Evolutionary conservation across 352 stramenopile genomes (phyloP).

Genomic region (Phytopythium aichiense): DNA sequence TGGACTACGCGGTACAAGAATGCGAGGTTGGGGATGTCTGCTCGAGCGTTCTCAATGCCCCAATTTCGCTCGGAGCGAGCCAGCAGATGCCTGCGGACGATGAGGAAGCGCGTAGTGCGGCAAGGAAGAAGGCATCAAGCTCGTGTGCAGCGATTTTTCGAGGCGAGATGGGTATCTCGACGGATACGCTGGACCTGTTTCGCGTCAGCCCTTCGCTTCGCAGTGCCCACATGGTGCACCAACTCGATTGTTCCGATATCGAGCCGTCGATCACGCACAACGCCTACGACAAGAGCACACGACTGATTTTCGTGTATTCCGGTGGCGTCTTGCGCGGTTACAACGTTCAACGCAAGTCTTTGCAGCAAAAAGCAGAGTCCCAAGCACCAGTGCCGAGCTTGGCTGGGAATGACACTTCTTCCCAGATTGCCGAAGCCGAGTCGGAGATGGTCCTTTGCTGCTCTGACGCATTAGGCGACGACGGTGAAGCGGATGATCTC

Average conservation of each 20-base stretch:
- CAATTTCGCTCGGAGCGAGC: neutral
- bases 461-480: conserved; percentile 17
- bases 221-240: conserved; percentile 2
- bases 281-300: conserved; percentile 4
- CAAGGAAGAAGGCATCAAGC: neutral
- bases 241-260: neutral
- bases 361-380: neutral
- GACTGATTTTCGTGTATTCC: conserved; percentile 3
- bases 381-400: neutral
- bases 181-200: conserved; percentile 7
- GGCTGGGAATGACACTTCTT: neutral
- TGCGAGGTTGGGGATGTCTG: conserved; percentile 24
- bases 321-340: conserved; percentile 1
- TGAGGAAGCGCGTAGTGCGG: neutral
- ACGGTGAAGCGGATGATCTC: conserved; percentile 18
- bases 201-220: conserved; percentile 7
- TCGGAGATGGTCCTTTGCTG: conserved; percentile 14
- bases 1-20: conserved; percentile 2
- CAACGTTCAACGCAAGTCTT: neutral
- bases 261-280: conserved; percentile 3
- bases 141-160: conserved; percentile 6
- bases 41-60: conserved; percentile 12
- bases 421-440: neutral
- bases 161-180: conserved; percentile 5
- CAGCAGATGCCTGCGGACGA: no score